These are phyloP conservation scores for Sphagnum tenellum DNA, from an alignment of 225 moss, liverwort and hornwort species.

Conservation along the genomic window DNA sequence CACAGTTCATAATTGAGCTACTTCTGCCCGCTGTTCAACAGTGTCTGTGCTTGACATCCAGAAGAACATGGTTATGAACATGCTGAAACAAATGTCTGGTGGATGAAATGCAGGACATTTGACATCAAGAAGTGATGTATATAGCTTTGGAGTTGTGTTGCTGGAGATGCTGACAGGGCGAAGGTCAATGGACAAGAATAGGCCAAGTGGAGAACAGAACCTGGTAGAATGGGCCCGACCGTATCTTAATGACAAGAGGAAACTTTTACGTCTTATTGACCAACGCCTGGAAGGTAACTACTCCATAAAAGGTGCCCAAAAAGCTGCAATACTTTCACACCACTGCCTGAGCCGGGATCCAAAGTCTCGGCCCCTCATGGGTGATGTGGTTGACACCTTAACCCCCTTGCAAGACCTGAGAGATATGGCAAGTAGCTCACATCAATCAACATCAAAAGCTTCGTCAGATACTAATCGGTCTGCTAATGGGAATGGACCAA, in stretches of 20 bases:
- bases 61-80: no score
- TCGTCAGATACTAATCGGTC: conserved; percentile 19
- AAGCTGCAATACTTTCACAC: conserved; percentile 75
- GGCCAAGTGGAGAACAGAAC: conserved; percentile 94
- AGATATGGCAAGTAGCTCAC: conserved; percentile 55
- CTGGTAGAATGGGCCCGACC: conserved; percentile 98
- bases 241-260: conserved; percentile 88
- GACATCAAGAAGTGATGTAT: conserved; percentile 95
- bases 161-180: conserved; percentile 96
- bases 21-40: no score
- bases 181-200: conserved; percentile 88
- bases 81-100: no score
- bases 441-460: conserved; percentile 14
- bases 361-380: conserved; percentile 83
- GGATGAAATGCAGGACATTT: conserved; percentile 53
- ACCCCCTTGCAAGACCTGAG: conserved; percentile 86
- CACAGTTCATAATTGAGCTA: no score
- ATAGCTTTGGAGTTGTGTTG: conserved; percentile 94
- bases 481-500: conserved; percentile 26
- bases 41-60: no score
- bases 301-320: conserved; percentile 76
- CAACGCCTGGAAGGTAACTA: conserved; percentile 91
- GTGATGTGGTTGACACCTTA: conserved; percentile 89
- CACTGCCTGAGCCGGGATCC: conserved; percentile 90
- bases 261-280: conserved; percentile 84